Base-by-base conservation (phyloP, 2,329 filamentous ascomycete genomes). In the Mycosphaerelloides madeirae region DNA sequence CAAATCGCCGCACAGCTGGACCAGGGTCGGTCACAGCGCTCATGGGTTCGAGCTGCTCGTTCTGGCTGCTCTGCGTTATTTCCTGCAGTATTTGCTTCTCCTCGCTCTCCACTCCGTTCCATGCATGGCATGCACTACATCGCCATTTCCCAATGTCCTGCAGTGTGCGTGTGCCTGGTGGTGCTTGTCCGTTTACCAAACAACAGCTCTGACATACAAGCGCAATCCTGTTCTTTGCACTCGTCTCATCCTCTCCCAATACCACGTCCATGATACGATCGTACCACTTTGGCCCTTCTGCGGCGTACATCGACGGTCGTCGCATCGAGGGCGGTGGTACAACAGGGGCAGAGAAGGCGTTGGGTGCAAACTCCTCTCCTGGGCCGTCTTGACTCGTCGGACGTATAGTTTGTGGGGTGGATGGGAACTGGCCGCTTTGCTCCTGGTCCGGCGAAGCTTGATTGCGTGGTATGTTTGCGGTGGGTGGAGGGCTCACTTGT, bases 141-240 rank as follows among this genome's bases (percentile, higher is more conserved):
- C 83, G 81, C 93, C 93, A 98, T 49, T 76, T 75, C 2, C 91
- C 93, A 1, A 98, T 61, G 40, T 96, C 90, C 31, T 86, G 80
- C 1, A 91, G 69, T 0, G 75, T 79, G 55, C 81, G 84, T 0
- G 85, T 83, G 1, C 93, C 93, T 0, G 93, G 91, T 1, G 93
- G 90, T 3, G 93, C 93, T 64, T 96, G 93, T 0, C 94, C 93
- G 63, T 98, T 98, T 37, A 98, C 90, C 1, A 96, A 77, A 22
- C 87, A 78, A 65, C 93, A 98, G 31, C 78, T 74, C 25, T 73
- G 67, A 68, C 93, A 98, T 43, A 98, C 87, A 52, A 98, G 73
- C 6, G 83, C 91, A 46, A 95, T 80, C 14, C 93, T 82, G 66
- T 97, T 97, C 71, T 89, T 94, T 2, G 91, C 80, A 11, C 86